Evolutionary conservation across 371 early-diverging fungal genomes (phyloP), one percentile per base, ranked within the genome.

Genomic region (Phascolomyces articulosus): DNA sequence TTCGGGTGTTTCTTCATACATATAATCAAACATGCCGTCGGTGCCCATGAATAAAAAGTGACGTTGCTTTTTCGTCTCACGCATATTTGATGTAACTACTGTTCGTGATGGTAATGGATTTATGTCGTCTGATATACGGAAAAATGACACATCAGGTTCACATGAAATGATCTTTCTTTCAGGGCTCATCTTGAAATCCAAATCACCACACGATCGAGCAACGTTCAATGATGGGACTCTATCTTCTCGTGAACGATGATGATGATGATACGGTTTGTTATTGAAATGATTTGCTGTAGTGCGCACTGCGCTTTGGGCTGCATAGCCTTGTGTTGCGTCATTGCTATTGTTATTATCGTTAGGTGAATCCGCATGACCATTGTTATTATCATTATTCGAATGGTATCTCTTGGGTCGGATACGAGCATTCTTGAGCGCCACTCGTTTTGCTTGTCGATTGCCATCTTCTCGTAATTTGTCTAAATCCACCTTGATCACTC

Each of bases 121-220:
- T n/a, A n/a, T n/a, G 16, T 65, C 61, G 23, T 82, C 82, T 16
- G 74, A 60, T 23, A 82, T 77, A 18, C 75, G 72, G 24, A 85
- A 76, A 67, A 88, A 88, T 1, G 78, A 81, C 15, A 88, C 83
- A 64, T 88, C 89, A 1, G 89, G 86, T 55, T 82, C 82, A 60
- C 83, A 83, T 10, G 81, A 83, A 21, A 88, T 79, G 24, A 88
- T 82, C 26, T 83, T 84, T 24, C 69, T 78, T 21, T 70, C 67
- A 1, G 80, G 79, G 58, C 86, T 79, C 73, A 88, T 75, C 55
- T 88, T 88, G 64, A 87, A 88, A 54, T 86, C 82, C 48, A 88
- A 71, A 72, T 88, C 89, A 40, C 89, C 89, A 62, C 85, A 85
- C 4, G 86, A 86, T 2, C 87, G 84, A 6, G 86, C 89, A 0